Base-by-base conservation (phyloP, 2,329 filamentous ascomycete species). In the Xylariaceae sp. region DNA sequence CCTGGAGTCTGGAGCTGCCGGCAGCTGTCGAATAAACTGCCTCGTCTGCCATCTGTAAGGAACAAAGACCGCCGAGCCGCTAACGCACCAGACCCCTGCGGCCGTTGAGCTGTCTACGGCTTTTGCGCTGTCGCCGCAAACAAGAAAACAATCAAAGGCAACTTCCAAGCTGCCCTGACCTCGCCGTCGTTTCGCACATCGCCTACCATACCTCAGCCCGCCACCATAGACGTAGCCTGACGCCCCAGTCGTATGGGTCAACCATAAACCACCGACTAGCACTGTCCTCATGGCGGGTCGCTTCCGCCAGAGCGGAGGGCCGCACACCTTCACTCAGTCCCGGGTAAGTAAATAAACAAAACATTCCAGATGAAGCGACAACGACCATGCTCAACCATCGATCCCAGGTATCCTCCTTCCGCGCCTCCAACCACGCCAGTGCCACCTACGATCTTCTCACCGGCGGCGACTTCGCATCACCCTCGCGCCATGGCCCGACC, bases 401-500 rank as follows among this genome's bases (percentile, higher is more conserved):
- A 6, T 45, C 10, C 33, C 33, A 76, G 74, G 64, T 78, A 53
- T 71, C 75, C 6, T 71, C 75, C 2, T 76, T 78, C 48, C 76
- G 79, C 48, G 70, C 77, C 33, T 66, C 65, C 1, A 81, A 82
- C 45, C 71, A 77, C 31, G 62, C 57, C 12, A 82, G 82, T 54
- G 80, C 81, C 0, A 75, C 77, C 6, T 84, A 82, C 60, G 82
- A 87, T 59, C 75, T 86, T 36, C 66, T 87, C 10, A 78, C 79
- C 2, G 82, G 80, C 28, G 75, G 73, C 49, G 76, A 81, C 22
- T 68, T 69, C 16, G 68, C 73, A 5, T 62, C 66, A 10, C 60
- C 66, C 5, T 64, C 54, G 31, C 58, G 55, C 3, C 54, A 65
- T 63, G 63, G 42, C 40, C 55, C 74, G 40, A 70, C 74, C 0